These are phyloP conservation scores for Fusarium scirpi DNA, from an alignment of 2,329 filamentous ascomycete species.

Conservation along the genomic window DNA sequence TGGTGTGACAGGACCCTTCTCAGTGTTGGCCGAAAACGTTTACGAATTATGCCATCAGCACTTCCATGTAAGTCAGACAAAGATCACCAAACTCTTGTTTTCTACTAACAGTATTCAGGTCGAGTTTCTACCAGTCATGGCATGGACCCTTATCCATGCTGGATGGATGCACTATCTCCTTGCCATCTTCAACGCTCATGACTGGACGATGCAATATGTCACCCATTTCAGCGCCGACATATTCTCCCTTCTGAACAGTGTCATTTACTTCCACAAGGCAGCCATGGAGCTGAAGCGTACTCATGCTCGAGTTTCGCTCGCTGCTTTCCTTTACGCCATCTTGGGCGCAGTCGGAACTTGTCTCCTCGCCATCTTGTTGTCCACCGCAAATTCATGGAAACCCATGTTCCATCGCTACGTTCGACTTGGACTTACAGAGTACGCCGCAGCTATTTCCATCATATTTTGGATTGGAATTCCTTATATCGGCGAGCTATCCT, in stretches of 20 bases:
- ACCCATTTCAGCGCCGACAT: constrained; percentile 75
- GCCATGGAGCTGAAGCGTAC: constrained; percentile 72
- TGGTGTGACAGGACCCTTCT: constrained; percentile 74
- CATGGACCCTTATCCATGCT: constrained; percentile 74
- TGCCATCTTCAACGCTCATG: constrained; percentile 74
- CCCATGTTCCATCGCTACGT: constrained; percentile 72
- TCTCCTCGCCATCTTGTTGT: constrained; percentile 70
- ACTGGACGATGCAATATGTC: constrained; percentile 78
- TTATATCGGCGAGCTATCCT: constrained; percentile 68
- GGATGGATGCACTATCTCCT: constrained; percentile 74
- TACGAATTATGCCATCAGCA: constrained; percentile 67
- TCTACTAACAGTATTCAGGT: constrained; percentile 50
- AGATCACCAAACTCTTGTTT: not conserved
- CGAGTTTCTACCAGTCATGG: constrained; percentile 74
- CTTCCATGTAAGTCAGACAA: constrained; percentile 60
- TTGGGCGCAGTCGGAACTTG: constrained; percentile 74
- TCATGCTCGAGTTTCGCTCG: constrained; percentile 67
- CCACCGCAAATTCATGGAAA: constrained; percentile 71
- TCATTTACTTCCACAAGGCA: constrained; percentile 77
- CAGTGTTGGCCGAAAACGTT: constrained; percentile 74
- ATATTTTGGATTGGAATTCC: constrained; percentile 74
- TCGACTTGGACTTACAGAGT: constrained; percentile 71
- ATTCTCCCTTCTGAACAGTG: constrained; percentile 73
- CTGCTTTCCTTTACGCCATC: constrained; percentile 73
- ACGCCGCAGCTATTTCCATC: constrained; percentile 75